Evolutionary conservation across 208 protist genomes (phyloP).

Genomic region (Balamuthia mandrillaris): DNA sequence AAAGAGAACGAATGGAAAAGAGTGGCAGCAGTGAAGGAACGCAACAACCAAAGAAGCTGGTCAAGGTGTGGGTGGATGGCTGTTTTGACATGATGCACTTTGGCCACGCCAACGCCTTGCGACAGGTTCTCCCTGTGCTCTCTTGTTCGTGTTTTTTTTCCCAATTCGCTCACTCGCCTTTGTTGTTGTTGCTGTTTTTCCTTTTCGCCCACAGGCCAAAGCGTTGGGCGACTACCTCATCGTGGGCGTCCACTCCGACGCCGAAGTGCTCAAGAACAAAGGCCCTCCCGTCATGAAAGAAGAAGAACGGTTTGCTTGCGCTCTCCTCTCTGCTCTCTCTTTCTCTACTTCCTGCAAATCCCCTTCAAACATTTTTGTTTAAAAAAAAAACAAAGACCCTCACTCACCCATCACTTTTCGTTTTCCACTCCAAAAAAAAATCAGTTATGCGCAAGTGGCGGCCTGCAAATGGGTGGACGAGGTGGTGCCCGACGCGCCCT

Average conservation of each 20-base stretch:
- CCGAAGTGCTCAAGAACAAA: conserved; percentile 92
- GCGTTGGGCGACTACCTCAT: conserved; percentile 88
- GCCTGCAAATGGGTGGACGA: conserved; percentile 98
- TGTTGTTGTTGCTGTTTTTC: not conserved
- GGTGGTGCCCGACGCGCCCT: conserved; percentile 90
- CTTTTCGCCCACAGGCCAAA: conserved; percentile 67
- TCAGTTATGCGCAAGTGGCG: conserved; percentile 77
- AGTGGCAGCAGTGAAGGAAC: too few species aligned
- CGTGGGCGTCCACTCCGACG: conserved; percentile 94
- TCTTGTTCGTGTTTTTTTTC: not conserved
- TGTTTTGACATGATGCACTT: conserved; percentile 96
- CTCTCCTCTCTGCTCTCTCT: not conserved
- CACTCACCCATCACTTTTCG: not conserved
- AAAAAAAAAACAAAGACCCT: too few species aligned
- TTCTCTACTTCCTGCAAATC: too few species aligned
- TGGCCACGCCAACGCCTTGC: conserved; percentile 76
- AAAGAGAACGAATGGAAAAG: too few species aligned
- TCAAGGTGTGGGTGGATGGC: conserved; percentile 90
- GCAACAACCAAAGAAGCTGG: too few species aligned
- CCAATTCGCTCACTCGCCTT: not conserved
- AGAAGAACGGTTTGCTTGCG: conserved; percentile 77
- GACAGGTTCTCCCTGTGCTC: not conserved
- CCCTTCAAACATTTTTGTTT: too few species aligned
- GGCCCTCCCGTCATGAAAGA: conserved; percentile 93
- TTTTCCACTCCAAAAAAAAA: not conserved